Conservation (phyloP, 169 alveolate species). For the Plasmodium adleri region DNA sequence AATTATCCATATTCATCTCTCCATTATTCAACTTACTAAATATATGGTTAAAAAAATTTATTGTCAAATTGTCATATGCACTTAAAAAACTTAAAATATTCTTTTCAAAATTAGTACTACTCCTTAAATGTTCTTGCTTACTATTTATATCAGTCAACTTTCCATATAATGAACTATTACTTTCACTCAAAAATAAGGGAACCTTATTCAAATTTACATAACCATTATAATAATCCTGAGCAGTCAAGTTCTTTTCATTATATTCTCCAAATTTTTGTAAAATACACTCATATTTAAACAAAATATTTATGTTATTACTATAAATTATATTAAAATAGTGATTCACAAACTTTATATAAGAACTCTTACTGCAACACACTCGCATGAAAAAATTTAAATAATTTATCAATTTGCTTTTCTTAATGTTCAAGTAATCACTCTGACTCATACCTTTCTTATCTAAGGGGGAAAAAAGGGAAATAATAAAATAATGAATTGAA, state of each 20-base stretch:
- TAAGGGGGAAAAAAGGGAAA: neutral
- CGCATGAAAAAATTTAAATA: conserved; percentile 72
- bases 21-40: conserved; percentile 53
- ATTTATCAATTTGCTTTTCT: conserved; percentile 64
- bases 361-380: conserved; percentile 58
- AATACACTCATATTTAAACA: conserved; percentile 63
- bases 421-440: conserved; percentile 47
- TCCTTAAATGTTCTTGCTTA: conserved; percentile 16
- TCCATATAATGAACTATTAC: neutral
- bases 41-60: conserved; percentile 62
- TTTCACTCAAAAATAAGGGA: conserved; percentile 32
- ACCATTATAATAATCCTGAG: conserved; percentile 54
- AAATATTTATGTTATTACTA: conserved; percentile 40
- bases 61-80: conserved; percentile 57
- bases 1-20: conserved; percentile 56
- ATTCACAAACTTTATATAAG: conserved; percentile 63
- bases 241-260: conserved; percentile 61
- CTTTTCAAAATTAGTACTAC: conserved; percentile 34
- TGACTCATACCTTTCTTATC: conserved; percentile 29
- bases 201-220: conserved; percentile 50
- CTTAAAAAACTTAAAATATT: conserved; percentile 33
- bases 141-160: conserved; percentile 27
- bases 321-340: conserved; percentile 70
- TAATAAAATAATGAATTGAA: neutral
- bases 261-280: conserved; percentile 58